Evolutionary conservation across 495 filamentous ascomycete genomes (phyloP).

Genomic region (Opeltia flavorubescens): DNA sequence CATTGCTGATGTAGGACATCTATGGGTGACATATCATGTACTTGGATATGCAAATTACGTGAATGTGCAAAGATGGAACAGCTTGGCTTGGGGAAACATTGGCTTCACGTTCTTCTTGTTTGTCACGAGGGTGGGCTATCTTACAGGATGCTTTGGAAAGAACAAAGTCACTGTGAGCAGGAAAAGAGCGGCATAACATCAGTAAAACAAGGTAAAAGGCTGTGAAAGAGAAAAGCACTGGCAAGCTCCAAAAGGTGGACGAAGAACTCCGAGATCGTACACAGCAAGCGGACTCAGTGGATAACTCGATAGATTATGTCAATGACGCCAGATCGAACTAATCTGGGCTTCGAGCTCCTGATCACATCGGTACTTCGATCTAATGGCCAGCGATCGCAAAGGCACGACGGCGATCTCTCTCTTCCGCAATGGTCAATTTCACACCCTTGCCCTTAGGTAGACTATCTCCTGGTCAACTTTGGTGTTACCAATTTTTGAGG

Average conservation of each 20-base stretch:
- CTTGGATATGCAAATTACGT: slow-evolving; percentile 41
- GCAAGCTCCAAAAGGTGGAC: background rate
- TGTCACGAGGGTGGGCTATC: slow-evolving; percentile 39
- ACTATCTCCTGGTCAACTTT: slow-evolving; percentile 1
- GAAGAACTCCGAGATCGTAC: background rate
- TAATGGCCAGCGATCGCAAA: slow-evolving; percentile 49
- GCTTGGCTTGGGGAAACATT: slow-evolving; percentile 61
- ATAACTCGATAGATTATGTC: too few species aligned
- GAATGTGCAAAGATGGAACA: slow-evolving; percentile 48
- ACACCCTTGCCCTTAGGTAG: slow-evolving; percentile 99
- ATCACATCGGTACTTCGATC: background rate
- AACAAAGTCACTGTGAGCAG: slow-evolving; percentile 17
- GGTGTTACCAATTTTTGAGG: too few species aligned
- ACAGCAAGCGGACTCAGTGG: too few species aligned
- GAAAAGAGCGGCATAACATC: slow-evolving; percentile 15
- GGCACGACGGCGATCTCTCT: slow-evolving; percentile 90
- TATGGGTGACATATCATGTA: slow-evolving; percentile 44
- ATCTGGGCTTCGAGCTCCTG: background rate
- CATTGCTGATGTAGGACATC: slow-evolving; percentile 55
- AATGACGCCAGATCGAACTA: too few species aligned
- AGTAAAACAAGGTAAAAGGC: background rate
- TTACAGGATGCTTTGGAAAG: slow-evolving; percentile 43
- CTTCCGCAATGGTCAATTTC: slow-evolving; percentile 94
- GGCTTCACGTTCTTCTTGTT: slow-evolving; percentile 44
- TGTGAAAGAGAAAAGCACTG: background rate